Percentiles rank a stretch among this genome's conserved stretches.
Evolutionary conservation across 2,329 filamentous ascomycete genomes (phyloP).

Genomic region (Tothia fuscella): DNA sequence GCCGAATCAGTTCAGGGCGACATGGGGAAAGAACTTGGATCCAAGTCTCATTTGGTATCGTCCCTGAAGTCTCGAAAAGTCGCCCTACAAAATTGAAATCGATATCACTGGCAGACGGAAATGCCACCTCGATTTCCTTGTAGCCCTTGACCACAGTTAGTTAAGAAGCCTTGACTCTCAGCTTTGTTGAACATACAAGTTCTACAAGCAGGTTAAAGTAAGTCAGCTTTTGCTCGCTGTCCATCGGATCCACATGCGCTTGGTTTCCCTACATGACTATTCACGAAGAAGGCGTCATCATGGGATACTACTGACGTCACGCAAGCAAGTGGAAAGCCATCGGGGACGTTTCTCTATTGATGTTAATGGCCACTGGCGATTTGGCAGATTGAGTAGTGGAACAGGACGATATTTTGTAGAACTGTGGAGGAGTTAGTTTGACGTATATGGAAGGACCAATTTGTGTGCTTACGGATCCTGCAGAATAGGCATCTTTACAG

Average conservation of each 20-base stretch:
- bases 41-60: slow-evolving; percentile 78
- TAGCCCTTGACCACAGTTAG: too few species aligned
- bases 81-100: slow-evolving; percentile 92
- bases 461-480: too few species aligned
- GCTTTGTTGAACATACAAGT: too few species aligned
- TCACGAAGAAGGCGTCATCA: slow-evolving; percentile 72
- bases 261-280: slow-evolving; percentile 1
- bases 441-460: too few species aligned
- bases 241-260: slow-evolving; percentile 37
- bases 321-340: slow-evolving; percentile 79
- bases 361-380: slow-evolving; percentile 76
- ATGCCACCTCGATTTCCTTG: slow-evolving; percentile 96
- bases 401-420: slow-evolving; percentile 67
- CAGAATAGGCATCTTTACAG: too few species aligned
- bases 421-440: too few species aligned
- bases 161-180: too few species aligned
- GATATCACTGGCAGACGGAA: slow-evolving; percentile 86
- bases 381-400: slow-evolving; percentile 51
- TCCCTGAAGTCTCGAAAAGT: slow-evolving; percentile 72
- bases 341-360: slow-evolving; percentile 72
- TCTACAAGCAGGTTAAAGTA: slow-evolving; percentile 93
- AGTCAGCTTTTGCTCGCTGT: slow-evolving; percentile 84
- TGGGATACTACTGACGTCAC: slow-evolving; percentile 90
- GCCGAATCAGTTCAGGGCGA: slow-evolving; percentile 76
- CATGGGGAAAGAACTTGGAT: slow-evolving; percentile 89